Evolutionary conservation across 169 alveolate species (phyloP), one percentile per base, ranked within the genome.

Genomic region (Fabrea salina): DNA sequence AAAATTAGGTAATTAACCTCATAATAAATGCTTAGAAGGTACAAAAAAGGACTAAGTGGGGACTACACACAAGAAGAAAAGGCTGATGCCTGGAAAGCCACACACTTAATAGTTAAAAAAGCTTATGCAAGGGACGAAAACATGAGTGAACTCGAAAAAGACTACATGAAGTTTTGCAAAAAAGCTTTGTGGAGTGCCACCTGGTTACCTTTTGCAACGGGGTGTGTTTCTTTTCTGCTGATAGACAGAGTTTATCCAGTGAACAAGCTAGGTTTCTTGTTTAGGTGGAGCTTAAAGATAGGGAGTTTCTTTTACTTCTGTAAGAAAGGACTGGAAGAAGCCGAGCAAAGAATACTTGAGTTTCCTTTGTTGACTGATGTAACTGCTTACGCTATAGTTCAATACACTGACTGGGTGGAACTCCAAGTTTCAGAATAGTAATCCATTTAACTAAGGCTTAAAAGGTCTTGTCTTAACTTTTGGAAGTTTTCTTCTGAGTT

Each of bases 331-430:
- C 6, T 11, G 8, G 6, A 7, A 8, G 13, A 7, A 54, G 66
- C 66, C 25, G 13, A 11, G 6, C 11, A 54, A 22, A 22, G 6
- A 54, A 54, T 54, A 6, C 22, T 54, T 8, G 66, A 54, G 8
- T 54, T 54, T n/a, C 66, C 66, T 8, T 8, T 54, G 66, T 6
- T 54, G 30, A 33, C 13, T 54, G 66, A 54, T n/a, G 66, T 54
- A 7, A 54, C 25, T 8, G 66, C 39, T 8, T 19, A 54, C 13
- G 66, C 33, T 54, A n/a, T 54, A 11, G 8, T 54, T 54, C 13
- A 54, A 22, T 54, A 54, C 25, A 54, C 66, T 54, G 66, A 54
- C 25, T 54, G 66, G 66, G 25, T 54, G 6, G 25, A 54, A n/a
- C 6, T 54, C 8, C 6, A 11, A 8, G 30, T n/a, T 19, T n/a